These are phyloP conservation scores for Coniochaeta ligniaria DNA, from an alignment of 2,329 filamentous ascomycete genomes.

Conservation along the genomic window DNA sequence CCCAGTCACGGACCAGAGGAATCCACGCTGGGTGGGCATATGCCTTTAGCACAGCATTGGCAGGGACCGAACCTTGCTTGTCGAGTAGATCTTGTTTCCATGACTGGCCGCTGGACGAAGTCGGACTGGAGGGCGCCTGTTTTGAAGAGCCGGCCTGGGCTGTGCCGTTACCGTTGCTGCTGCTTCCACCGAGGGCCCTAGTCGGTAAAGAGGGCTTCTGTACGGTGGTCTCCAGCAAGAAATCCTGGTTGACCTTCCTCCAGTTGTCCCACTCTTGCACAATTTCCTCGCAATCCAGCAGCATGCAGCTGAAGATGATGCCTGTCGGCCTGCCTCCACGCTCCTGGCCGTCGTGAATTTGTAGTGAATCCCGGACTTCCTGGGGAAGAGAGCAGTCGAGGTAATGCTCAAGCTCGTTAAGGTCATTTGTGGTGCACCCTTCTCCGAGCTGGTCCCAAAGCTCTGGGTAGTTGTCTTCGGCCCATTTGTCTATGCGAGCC, in stretches of 20 bases:
- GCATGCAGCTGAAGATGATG: constrained; percentile 88
- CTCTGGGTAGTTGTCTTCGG: constrained; percentile 91
- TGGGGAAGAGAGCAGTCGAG: constrained; percentile 89
- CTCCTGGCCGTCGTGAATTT: constrained; percentile 94
- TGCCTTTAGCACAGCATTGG: constrained; percentile 79
- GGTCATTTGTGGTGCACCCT: constrained; percentile 84
- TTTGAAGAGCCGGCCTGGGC: constrained; percentile 61
- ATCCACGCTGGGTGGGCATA: constrained; percentile 96
- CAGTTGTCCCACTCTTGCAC: constrained; percentile 97
- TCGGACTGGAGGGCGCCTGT: constrained; percentile 42
- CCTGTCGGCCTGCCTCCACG: constrained; percentile 85
- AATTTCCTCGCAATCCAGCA: constrained; percentile 96
- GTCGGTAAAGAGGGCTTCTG: constrained; percentile 57
- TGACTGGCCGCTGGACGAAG: constrained; percentile 48
- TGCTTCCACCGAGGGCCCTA: constrained; percentile 63
- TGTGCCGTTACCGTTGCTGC: constrained; percentile 12
- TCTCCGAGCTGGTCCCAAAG: constrained; percentile 90
- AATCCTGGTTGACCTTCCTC: constrained; percentile 88
- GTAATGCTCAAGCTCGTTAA: constrained; percentile 95
- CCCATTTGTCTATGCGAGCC: constrained; percentile 89
- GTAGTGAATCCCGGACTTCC: constrained; percentile 86
- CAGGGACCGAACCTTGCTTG: constrained; percentile 81
- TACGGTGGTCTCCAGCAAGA: constrained; percentile 53
- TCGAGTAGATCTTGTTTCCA: constrained; percentile 83
- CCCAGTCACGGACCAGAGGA: constrained; percentile 93